Percentiles rank a stretch among this genome's conserved stretches.
phyloP scores from a whole-genome alignment of 2,329 filamentous ascomycete species.

The Teratosphaeria gauchensis region DNA sequence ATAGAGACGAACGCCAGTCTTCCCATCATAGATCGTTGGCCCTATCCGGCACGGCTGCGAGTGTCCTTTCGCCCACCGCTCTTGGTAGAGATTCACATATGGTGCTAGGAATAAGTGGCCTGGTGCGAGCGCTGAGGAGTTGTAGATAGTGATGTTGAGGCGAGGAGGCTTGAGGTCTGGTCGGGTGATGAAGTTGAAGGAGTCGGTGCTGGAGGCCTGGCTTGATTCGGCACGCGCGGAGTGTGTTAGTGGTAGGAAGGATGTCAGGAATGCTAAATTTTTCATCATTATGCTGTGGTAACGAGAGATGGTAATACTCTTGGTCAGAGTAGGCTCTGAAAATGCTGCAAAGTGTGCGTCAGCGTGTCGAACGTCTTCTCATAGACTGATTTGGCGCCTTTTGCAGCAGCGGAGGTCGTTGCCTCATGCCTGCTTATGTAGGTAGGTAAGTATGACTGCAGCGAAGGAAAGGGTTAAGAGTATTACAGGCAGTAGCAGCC shows the following conservation, averaged over 20 bases:
- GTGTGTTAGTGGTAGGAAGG: not conserved
- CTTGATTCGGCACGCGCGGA: not conserved
- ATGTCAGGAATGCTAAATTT: not conserved
- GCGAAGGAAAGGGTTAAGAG: not conserved
- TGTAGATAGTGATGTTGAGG: not conserved
- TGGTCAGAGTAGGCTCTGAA: no score
- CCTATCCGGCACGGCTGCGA: not conserved
- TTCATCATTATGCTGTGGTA: not conserved
- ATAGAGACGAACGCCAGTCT: not conserved
- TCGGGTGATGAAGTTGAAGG: not conserved
- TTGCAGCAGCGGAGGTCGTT: no score
- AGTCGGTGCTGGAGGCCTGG: not conserved
- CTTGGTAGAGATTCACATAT: not conserved
- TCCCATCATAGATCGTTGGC: not conserved
- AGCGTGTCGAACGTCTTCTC: no score
- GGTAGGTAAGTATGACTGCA: not conserved
- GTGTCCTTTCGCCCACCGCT: not conserved
- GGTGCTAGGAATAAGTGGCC: conserved; percentile 1
- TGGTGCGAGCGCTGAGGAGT: not conserved
- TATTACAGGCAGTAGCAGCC: not conserved
- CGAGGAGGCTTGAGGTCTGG: not conserved
- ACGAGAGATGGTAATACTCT: not conserved
- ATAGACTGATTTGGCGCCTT: no score
- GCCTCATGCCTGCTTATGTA: not conserved
- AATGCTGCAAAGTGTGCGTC: no score